Base-by-base conservation (phyloP, 345 rosid species). In the Acer negundo region DNA sequence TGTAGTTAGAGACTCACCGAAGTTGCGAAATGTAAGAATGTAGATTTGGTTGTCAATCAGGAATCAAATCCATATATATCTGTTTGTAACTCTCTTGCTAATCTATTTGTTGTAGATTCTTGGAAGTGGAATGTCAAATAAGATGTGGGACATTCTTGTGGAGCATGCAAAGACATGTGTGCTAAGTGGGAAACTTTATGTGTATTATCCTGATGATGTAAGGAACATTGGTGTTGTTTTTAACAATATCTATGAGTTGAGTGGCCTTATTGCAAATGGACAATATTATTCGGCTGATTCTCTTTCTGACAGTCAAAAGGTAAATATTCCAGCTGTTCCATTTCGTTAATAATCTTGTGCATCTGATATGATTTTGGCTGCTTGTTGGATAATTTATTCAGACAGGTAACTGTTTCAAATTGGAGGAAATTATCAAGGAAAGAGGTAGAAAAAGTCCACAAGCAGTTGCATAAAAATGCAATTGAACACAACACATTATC, bases 81-180 rank as follows among this genome's bases (percentile, higher is more conserved):
- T 76, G n/a, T 53, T 70, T 78, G 26, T 84, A 73, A 73, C 51
- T 79, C 20, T 40, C 62, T 40, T 55, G 69, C 23, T 80, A 22
- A 62, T 76, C 51, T 19, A 7, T 66, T 83, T 67, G 3, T 31
- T 84, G 80, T 80, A 96, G 99, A 92, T 94, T 85, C 97, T 96
- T 82, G 99, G 99, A 78, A 94, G 97, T 74, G 98, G 99, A 62
- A 96, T 96, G 99, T 97, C 99, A 22, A 97, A 97, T 80, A 93
- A 95, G 86, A 97, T 94, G 99, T 97, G 99, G 99, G 98, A 94
- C 72, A 83, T 91, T 73, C 95, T 97, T 17, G 80, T 91, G 62
- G 99, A 97, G 77, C 99, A 97, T 87, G 93, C 98, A 10, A 97
- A 90, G 82, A 92, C 99, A 42, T 97, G 98, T 79, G 90, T 88